Percentiles rank a stretch among this genome's conserved stretches.
Evolutionary conservation across 164 flowering plant genomes (phyloP).

Genomic region (Litsea cubeba): DNA sequence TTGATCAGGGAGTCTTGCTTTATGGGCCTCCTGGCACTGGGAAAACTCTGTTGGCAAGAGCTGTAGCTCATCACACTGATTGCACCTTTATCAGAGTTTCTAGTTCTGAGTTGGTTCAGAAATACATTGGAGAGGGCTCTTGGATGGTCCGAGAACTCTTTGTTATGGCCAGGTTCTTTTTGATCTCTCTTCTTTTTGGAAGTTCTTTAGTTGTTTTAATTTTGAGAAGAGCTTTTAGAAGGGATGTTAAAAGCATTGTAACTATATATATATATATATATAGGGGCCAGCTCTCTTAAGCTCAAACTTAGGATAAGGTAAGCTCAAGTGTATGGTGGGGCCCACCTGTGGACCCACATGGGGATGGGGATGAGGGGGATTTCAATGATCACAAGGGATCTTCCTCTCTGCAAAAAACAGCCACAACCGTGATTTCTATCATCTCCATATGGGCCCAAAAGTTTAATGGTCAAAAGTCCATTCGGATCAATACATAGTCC

Average conservation of each 20-base stretch:
- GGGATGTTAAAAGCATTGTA: background rate
- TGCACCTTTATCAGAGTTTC: conserved; percentile 95
- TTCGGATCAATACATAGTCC: too few species aligned
- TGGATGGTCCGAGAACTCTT: conserved; percentile 97
- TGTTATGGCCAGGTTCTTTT: conserved; percentile 91
- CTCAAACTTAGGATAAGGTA: too few species aligned
- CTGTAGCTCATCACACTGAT: conserved; percentile 96
- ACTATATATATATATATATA: too few species aligned
- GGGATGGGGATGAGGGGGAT: too few species aligned
- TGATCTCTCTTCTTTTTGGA: background rate
- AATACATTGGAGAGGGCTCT: conserved; percentile 96
- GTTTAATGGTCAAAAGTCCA: too few species aligned
- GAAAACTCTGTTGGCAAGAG: conserved; percentile 91
- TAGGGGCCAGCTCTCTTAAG: too few species aligned
- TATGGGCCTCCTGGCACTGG: conserved; percentile 99
- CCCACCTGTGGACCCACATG: too few species aligned
- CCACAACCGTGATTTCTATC: too few species aligned
- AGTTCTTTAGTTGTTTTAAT: background rate
- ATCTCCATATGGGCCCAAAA: too few species aligned
- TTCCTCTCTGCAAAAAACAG: too few species aligned
- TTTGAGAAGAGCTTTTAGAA: background rate
- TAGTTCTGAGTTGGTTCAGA: conserved; percentile 92
- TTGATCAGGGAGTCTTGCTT: conserved; percentile 75
- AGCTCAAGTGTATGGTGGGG: too few species aligned
- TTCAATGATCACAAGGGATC: too few species aligned